A percentile compares a stretch with the other conserved stretches of the same genome.
These are phyloP conservation scores for Vitis cinerea DNA, from an alignment of 164 flowering plant genomes.

Conservation along the genomic window DNA sequence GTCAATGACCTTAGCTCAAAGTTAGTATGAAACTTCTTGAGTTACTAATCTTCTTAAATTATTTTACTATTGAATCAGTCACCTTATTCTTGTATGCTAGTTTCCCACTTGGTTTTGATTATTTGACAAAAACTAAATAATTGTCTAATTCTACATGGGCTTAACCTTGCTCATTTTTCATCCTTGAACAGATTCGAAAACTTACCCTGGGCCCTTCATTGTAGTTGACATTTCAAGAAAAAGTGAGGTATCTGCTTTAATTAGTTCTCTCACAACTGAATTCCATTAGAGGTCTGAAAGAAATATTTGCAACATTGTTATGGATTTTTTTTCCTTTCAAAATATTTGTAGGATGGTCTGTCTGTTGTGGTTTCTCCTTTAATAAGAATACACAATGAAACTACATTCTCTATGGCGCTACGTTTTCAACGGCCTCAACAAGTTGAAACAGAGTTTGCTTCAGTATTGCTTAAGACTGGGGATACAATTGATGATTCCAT, in stretches of 20 bases:
- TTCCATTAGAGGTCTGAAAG: not conserved
- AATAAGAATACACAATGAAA: slow-evolving; percentile 76
- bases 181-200: slow-evolving; percentile 57
- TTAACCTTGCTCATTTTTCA: slow-evolving; percentile 1
- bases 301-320: not conserved
- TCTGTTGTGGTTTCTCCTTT: slow-evolving; percentile 75
- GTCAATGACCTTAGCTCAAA: not conserved
- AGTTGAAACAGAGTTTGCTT: slow-evolving; percentile 56
- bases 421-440: slow-evolving; percentile 73
- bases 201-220: slow-evolving; percentile 85
- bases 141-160: not conserved
- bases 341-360: slow-evolving; percentile 68
- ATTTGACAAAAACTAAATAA: not conserved
- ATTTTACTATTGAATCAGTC: not conserved
- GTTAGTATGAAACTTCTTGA: not conserved
- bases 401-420: slow-evolving; percentile 66
- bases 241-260: slow-evolving; percentile 52
- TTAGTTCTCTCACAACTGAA: slow-evolving; percentile 3
- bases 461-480: slow-evolving; percentile 57
- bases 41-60: not conserved
- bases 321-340: slow-evolving; percentile 1
- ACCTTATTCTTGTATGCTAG: not conserved
- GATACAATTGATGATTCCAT: slow-evolving; percentile 79
- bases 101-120: not conserved
- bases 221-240: slow-evolving; percentile 68